A percentile compares a stretch with the other conserved stretches of the same genome.
These are phyloP conservation scores for Penicillium odoratum DNA, from an alignment of 495 filamentous ascomycete species.

Conservation along the genomic window DNA sequence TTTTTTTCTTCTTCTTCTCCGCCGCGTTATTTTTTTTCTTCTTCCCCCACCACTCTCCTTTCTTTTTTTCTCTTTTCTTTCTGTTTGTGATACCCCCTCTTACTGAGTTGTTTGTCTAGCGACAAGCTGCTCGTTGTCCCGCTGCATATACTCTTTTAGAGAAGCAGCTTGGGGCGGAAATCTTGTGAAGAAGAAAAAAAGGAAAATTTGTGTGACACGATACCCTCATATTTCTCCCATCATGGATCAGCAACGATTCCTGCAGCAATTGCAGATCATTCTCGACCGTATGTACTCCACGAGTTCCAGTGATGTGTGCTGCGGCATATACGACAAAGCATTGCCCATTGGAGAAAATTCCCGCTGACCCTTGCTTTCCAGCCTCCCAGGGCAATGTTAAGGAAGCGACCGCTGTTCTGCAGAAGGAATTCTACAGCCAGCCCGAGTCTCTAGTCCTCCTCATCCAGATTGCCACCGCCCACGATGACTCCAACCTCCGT, in stretches of 20 bases:
- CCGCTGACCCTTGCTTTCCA: slow-evolving; percentile 22
- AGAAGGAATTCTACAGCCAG: slow-evolving; percentile 86
- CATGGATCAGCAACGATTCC: slow-evolving; percentile 76
- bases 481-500: slow-evolving; percentile 68
- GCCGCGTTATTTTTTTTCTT: slow-evolving; percentile 23
- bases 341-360: background rate
- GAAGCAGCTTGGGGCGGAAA: slow-evolving; percentile 28
- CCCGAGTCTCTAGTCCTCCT: slow-evolving; percentile 80
- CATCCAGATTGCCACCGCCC: slow-evolving; percentile 77
- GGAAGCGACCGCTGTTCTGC: slow-evolving; percentile 82
- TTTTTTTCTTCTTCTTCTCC: slow-evolving; percentile 9
- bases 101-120: slow-evolving; percentile 31
- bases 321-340: background rate
- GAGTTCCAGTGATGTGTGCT: background rate
- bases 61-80: slow-evolving; percentile 21
- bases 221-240: slow-evolving; percentile 16
- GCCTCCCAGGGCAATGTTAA: slow-evolving; percentile 64
- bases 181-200: background rate
- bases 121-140: slow-evolving; percentile 38
- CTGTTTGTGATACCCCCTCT: slow-evolving; percentile 39
- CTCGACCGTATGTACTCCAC: slow-evolving; percentile 63
- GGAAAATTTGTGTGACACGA: background rate
- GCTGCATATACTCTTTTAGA: slow-evolving; percentile 11
- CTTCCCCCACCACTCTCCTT: slow-evolving; percentile 22
- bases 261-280: slow-evolving; percentile 72